Conservation (phyloP, 768 basidiomycete species). For the Collybiopsis confluens region DNA sequence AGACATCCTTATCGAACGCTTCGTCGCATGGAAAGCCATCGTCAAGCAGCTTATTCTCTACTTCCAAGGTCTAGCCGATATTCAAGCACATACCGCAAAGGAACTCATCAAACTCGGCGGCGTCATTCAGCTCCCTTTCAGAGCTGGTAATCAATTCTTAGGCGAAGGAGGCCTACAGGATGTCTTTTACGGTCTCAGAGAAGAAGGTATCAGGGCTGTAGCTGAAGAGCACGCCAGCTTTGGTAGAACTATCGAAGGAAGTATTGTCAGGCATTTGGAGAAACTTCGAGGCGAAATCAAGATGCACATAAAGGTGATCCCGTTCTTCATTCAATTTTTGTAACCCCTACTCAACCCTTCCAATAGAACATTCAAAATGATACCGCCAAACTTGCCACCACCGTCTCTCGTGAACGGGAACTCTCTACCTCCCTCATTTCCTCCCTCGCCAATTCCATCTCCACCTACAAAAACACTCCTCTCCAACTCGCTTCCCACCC, state of each 20-base stretch:
- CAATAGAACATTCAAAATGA: conserved; percentile 88
- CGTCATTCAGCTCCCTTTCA: conserved; percentile 96
- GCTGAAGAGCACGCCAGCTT: conserved; percentile 97
- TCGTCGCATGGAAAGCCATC: conserved; percentile 92
- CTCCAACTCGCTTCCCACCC: conserved; percentile 65
- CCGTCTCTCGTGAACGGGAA: conserved; percentile 92
- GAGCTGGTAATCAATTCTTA: conserved; percentile 93
- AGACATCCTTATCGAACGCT: conserved; percentile 94
- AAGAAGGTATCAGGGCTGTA: conserved; percentile 80
- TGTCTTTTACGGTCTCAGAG: conserved; percentile 87
- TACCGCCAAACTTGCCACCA: conserved; percentile 86
- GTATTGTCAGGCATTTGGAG: conserved; percentile 96
- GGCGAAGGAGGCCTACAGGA: conserved; percentile 99
- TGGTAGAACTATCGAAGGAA: conserved; percentile 92
- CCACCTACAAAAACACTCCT: conserved; percentile 93
- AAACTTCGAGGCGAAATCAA: conserved; percentile 95
- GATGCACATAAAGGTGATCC: conserved; percentile 84
- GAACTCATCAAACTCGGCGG: conserved; percentile 92
- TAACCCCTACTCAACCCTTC: not conserved
- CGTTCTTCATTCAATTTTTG: not conserved
- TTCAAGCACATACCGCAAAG: conserved; percentile 90
- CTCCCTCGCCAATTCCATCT: conserved; percentile 82
- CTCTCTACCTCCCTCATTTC: conserved; percentile 79
- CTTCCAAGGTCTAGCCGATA: conserved; percentile 78
- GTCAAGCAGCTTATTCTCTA: conserved; percentile 94